phyloP scores from a whole-genome alignment of 192 early-diverging fungal genomes.

The Backusella westeae region DNA sequence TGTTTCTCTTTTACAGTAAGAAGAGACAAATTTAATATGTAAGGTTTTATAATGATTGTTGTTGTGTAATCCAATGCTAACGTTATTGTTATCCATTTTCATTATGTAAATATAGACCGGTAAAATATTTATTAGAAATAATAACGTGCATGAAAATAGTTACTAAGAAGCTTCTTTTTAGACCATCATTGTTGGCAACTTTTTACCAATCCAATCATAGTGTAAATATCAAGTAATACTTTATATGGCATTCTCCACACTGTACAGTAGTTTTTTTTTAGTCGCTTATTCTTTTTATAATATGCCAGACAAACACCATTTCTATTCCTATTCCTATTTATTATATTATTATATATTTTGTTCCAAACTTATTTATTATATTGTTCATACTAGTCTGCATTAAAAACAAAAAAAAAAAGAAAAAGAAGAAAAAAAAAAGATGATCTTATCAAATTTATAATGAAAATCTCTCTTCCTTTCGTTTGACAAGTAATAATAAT shows the following conservation, averaged over 20 bases:
- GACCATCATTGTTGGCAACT: constrained; percentile 13
- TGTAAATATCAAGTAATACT: background rate
- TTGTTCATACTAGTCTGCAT: background rate
- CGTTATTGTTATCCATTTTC: background rate
- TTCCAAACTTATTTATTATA: background rate
- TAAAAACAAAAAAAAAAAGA: background rate
- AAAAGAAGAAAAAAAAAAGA: background rate
- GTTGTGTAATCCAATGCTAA: background rate
- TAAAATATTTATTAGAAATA: background rate
- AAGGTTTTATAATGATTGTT: background rate
- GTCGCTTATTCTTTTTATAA: background rate
- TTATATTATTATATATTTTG: background rate
- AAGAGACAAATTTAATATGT: constrained; percentile 90
- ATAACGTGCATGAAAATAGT: background rate
- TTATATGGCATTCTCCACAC: background rate
- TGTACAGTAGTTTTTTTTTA: background rate
- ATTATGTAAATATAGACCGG: constrained; percentile 4
- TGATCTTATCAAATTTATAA: background rate
- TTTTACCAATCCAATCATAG: background rate
- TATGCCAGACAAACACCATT: background rate
- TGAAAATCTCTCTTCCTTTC: background rate
- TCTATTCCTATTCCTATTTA: background rate
- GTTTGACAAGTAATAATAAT: background rate
- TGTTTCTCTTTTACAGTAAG: constrained; percentile 97
- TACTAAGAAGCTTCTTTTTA: background rate